phyloP scores from a whole-genome alignment of 176 grass and related monocot species.

The Raddia distichophylla region DNA sequence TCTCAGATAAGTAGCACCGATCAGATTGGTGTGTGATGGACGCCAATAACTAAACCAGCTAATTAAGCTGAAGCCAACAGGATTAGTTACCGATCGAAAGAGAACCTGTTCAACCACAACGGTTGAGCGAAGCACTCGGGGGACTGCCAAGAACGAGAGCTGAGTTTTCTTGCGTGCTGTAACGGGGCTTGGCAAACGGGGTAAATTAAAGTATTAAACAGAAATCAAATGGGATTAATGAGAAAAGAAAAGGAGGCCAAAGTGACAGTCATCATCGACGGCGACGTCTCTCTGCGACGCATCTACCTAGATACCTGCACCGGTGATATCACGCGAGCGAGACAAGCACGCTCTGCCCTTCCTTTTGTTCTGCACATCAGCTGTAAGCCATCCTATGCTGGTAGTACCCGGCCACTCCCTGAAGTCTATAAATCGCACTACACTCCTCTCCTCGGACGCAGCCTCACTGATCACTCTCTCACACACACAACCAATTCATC shows the following conservation, averaged over 20 bases:
- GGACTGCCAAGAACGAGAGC: slow-evolving; percentile 14
- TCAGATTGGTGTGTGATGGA: not conserved
- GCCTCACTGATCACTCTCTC: not conserved
- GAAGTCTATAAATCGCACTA: slow-evolving; percentile 71
- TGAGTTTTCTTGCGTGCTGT: slow-evolving; percentile 30
- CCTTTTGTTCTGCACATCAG: slow-evolving; percentile 30
- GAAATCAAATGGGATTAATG: not conserved
- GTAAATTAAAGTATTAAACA: not conserved
- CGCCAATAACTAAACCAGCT: not conserved
- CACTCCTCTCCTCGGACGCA: slow-evolving; percentile 27
- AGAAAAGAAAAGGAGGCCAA: not conserved
- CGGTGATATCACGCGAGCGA: slow-evolving; percentile 53
- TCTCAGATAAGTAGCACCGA: not conserved
- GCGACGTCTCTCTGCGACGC: slow-evolving; percentile 45
- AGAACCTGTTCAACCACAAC: not conserved
- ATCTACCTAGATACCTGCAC: slow-evolving; percentile 72
- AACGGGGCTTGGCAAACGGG: not conserved
- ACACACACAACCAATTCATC: too few species aligned
- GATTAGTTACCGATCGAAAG: not conserved
- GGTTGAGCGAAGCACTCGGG: slow-evolving; percentile 14
- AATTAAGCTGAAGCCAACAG: not conserved
- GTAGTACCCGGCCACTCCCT: not conserved
- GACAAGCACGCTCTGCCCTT: slow-evolving; percentile 36
- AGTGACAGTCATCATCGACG: slow-evolving; percentile 39
- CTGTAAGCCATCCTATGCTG: slow-evolving; percentile 26